A percentile compares a stretch with the other conserved stretches of the same genome.
These are phyloP conservation scores for Leishmania amazonensis DNA, from an alignment of 208 protist genomes.

Conservation along the genomic window DNA sequence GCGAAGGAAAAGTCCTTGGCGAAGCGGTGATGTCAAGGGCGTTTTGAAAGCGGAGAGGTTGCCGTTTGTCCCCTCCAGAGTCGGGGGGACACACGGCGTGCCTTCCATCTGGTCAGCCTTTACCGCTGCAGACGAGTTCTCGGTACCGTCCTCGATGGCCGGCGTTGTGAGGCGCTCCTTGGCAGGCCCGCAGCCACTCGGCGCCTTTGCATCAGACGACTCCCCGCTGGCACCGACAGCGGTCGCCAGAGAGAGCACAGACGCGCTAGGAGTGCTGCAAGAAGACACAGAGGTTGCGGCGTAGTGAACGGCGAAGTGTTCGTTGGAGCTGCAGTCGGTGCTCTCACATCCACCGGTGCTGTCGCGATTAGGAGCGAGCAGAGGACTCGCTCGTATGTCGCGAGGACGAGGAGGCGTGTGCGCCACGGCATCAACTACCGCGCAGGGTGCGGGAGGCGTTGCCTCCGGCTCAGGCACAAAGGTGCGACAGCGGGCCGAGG, in stretches of 20 bases:
- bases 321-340: background rate
- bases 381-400: background rate
- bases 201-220: background rate
- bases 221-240: background rate
- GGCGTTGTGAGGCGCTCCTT: background rate
- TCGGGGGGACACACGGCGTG: background rate
- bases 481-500: background rate
- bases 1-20: conserved; percentile 8
- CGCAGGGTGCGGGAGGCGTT: background rate
- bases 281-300: background rate
- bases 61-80: background rate
- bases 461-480: background rate
- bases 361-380: background rate
- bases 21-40: conserved; percentile 5
- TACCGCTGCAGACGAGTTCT: too few species aligned
- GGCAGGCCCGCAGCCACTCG: background rate
- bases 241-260: background rate
- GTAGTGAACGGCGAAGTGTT: background rate
- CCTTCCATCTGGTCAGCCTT: background rate
- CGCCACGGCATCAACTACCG: background rate
- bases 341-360: background rate
- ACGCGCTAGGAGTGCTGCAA: background rate
- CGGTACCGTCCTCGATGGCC: background rate
- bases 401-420: conserved; percentile 8
- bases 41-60: background rate